Evolutionary conservation across 176 grass and related monocot genomes (phyloP).

Genomic region (Oryza australiensis): DNA sequence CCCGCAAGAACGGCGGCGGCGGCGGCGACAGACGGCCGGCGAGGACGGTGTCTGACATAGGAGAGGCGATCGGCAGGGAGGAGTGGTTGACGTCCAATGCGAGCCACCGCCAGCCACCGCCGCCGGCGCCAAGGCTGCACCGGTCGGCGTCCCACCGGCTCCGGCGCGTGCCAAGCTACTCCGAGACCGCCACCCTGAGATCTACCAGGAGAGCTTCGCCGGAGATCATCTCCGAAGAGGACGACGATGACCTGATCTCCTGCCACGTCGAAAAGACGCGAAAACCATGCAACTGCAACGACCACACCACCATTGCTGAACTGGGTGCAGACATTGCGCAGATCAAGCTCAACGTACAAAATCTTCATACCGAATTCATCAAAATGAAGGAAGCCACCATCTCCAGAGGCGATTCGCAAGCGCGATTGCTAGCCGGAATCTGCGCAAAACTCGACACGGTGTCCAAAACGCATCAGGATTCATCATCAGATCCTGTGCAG

Average conservation of each 20-base stretch:
- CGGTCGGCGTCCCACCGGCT: conserved; percentile 38
- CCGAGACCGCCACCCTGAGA: conserved; percentile 25
- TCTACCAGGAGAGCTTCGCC: conserved; percentile 23
- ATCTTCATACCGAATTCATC: conserved; percentile 29
- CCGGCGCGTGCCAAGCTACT: conserved; percentile 27
- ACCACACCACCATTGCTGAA: not conserved
- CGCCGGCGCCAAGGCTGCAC: conserved; percentile 1
- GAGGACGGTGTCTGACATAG: conserved; percentile 47
- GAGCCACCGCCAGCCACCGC: conserved; percentile 1
- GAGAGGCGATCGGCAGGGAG: conserved; percentile 31
- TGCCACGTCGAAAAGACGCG: not conserved
- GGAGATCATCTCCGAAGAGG: conserved; percentile 51
- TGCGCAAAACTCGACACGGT: conserved; percentile 26
- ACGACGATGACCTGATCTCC: conserved; percentile 35
- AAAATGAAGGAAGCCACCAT: conserved; percentile 21
- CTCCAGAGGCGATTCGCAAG: conserved; percentile 21
- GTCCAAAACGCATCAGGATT: not conserved
- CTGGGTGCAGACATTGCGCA: conserved; percentile 35
- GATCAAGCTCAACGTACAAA: conserved; percentile 35
- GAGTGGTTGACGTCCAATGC: conserved; percentile 27
- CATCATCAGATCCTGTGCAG: not conserved
- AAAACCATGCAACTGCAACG: not conserved
- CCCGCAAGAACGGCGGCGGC: not conserved
- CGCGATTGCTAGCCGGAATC: conserved; percentile 17
- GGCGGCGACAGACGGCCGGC: not conserved